Evolutionary conservation across 768 basidiomycete species (phyloP).

Genomic region (Termitomyces sp.): DNA sequence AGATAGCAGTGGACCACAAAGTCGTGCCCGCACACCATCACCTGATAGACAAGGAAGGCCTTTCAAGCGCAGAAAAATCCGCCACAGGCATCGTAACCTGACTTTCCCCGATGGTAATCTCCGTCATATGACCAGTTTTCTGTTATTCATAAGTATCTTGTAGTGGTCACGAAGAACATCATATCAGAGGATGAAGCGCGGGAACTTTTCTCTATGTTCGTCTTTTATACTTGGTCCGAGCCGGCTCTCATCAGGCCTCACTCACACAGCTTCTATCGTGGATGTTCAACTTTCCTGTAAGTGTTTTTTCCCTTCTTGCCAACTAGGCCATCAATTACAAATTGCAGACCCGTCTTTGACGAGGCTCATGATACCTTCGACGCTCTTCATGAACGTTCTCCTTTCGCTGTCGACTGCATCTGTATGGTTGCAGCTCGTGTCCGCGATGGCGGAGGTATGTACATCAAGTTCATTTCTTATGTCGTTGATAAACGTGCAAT

Average conservation of each 20-base stretch:
- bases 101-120: conserved; percentile 72
- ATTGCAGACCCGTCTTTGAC: conserved; percentile 72
- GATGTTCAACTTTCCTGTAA: conserved; percentile 81
- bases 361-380: conserved; percentile 79
- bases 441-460: conserved; percentile 81
- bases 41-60: conserved; percentile 67
- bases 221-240: conserved; percentile 11
- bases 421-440: conserved; percentile 92
- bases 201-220: conserved; percentile 81
- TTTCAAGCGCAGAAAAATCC: conserved; percentile 64
- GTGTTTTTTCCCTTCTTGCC: conserved; percentile 14
- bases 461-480: neutral
- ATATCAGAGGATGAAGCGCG: conserved; percentile 80
- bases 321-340: conserved; percentile 1
- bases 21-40: conserved; percentile 68
- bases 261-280: conserved; percentile 71
- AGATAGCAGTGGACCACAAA: conserved; percentile 69
- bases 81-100: conserved; percentile 55
- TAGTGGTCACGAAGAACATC: conserved; percentile 81
- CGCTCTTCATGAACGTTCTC: conserved; percentile 80
- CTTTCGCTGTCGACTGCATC: conserved; percentile 89
- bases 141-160: conserved; percentile 8
- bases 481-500: conserved; percentile 7
- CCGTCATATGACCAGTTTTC: conserved; percentile 1
- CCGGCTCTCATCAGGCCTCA: conserved; percentile 3